Percentiles rank a stretch among this genome's conserved stretches.
Conservation (phyloP, 2,329 filamentous ascomycete species). For the Alternaria alternata region DNA sequence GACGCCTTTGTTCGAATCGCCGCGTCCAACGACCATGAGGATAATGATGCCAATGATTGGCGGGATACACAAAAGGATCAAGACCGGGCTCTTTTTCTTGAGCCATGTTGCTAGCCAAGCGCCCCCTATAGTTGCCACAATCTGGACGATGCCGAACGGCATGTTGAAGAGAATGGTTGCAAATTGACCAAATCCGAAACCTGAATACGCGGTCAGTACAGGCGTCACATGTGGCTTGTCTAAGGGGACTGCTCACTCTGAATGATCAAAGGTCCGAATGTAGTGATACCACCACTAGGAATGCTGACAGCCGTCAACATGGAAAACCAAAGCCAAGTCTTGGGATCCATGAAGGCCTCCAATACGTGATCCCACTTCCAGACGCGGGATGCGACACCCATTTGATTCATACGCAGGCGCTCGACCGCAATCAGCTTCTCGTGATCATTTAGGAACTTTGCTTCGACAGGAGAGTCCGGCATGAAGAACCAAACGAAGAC, state of each 20-base stretch:
- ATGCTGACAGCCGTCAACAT: constrained; percentile 52
- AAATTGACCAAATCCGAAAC: constrained; percentile 65
- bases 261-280: constrained; percentile 67
- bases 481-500: constrained; percentile 62
- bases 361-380: constrained; percentile 63
- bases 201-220: no score
- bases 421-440: constrained; percentile 68
- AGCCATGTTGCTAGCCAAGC: constrained; percentile 64
- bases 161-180: constrained; percentile 68
- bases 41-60: constrained; percentile 66
- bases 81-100: constrained; percentile 61
- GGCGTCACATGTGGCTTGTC: no score
- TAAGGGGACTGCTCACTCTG: constrained; percentile 44
- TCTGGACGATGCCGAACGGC: constrained; percentile 67
- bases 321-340: constrained; percentile 66
- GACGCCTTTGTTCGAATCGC: constrained; percentile 56
- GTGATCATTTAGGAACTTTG: constrained; percentile 64
- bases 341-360: constrained; percentile 65
- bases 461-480: constrained; percentile 70
- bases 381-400: constrained; percentile 52
- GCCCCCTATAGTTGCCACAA: constrained; percentile 66
- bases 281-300: constrained; percentile 65
- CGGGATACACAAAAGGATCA: constrained; percentile 63
- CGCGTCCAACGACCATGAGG: constrained; percentile 60
- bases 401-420: constrained; percentile 55